phyloP scores from a whole-genome alignment of 2,329 filamentous ascomycete species.

The Diaporthe citriasiana region DNA sequence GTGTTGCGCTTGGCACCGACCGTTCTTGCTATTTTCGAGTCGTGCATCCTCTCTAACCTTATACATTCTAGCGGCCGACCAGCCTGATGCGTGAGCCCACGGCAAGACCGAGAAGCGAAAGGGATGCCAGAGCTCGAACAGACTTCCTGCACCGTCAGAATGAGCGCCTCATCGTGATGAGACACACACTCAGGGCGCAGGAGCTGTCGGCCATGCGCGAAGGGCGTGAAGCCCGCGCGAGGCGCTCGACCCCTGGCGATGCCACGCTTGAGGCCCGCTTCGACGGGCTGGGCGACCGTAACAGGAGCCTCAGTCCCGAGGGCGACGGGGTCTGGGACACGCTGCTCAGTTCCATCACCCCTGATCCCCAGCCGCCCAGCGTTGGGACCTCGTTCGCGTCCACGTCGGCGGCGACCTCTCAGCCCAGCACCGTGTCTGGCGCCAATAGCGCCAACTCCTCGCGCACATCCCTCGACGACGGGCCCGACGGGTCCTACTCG shows the following conservation, averaged over 20 bases:
- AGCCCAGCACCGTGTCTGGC: slow-evolving; percentile 52
- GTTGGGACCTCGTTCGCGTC: slow-evolving; percentile 87
- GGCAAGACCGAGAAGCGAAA: slow-evolving; percentile 6
- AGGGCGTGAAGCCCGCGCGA: slow-evolving; percentile 25
- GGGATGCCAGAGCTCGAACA: slow-evolving; percentile 6
- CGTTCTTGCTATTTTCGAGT: background rate
- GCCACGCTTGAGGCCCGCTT: slow-evolving; percentile 31
- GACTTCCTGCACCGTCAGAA: slow-evolving; percentile 30
- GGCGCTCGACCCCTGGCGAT: slow-evolving; percentile 7
- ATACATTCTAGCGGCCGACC: slow-evolving; percentile 21
- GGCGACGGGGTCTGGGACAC: slow-evolving; percentile 81
- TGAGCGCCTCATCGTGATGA: slow-evolving; percentile 26
- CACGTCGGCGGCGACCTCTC: slow-evolving; percentile 59
- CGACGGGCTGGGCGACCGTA: slow-evolving; percentile 85
- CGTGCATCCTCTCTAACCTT: slow-evolving; percentile 32
- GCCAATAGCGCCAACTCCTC: slow-evolving; percentile 56
- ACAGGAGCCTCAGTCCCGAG: slow-evolving; percentile 84
- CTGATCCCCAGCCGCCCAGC: slow-evolving; percentile 85
- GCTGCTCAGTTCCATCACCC: slow-evolving; percentile 83
- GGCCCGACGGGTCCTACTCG: slow-evolving; percentile 43
- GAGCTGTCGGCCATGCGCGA: slow-evolving; percentile 31
- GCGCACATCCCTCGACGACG: slow-evolving; percentile 61
- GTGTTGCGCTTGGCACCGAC: background rate
- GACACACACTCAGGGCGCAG: slow-evolving; percentile 31
- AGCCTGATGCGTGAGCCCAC: slow-evolving; percentile 20